phyloP scores from a whole-genome alignment of 1,139 yeast genomes.

The Candida tropicalis region DNA sequence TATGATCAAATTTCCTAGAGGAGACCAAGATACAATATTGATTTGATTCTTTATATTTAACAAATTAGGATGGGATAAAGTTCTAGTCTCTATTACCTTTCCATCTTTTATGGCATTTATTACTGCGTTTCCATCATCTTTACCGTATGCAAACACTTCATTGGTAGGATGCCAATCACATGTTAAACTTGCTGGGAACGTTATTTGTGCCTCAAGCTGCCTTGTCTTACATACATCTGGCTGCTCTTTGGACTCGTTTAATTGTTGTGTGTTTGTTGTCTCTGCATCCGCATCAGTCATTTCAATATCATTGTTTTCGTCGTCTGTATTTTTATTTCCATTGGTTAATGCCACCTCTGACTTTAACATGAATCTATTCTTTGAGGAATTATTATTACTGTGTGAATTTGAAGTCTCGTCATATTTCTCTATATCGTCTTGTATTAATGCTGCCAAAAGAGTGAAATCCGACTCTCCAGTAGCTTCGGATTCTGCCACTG shows the following conservation, averaged over 20 bases:
- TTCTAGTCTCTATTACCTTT: slow-evolving; percentile 36
- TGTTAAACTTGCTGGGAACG: slow-evolving; percentile 32
- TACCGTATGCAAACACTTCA: slow-evolving; percentile 43
- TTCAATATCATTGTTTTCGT: slow-evolving; percentile 20
- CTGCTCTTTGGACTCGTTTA: background rate
- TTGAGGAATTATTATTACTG: slow-evolving; percentile 3
- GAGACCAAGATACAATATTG: slow-evolving; percentile 63
- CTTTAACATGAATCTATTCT: slow-evolving; percentile 19
- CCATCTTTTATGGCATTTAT: slow-evolving; percentile 36
- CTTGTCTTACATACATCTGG: slow-evolving; percentile 24
- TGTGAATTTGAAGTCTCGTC: slow-evolving; percentile 10
- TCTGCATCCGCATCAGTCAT: slow-evolving; percentile 10
- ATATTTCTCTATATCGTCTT: slow-evolving; percentile 21
- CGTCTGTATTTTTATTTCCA: slow-evolving; percentile 16
- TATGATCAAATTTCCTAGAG: slow-evolving; percentile 55
- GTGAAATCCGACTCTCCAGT: slow-evolving; percentile 24
- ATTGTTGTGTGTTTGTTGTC: slow-evolving; percentile 2
- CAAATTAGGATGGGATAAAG: slow-evolving; percentile 36
- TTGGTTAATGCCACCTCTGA: slow-evolving; percentile 17
- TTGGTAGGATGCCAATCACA: slow-evolving; percentile 45
- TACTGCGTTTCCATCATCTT: slow-evolving; percentile 35
- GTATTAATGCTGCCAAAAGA: slow-evolving; percentile 34
- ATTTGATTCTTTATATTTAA: slow-evolving; percentile 28
- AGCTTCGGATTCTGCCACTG: slow-evolving; percentile 37
- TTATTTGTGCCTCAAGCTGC: slow-evolving; percentile 23